Evolutionary conservation across 2,329 filamentous ascomycete genomes (phyloP).

Genomic region (Tolypocladium album): DNA sequence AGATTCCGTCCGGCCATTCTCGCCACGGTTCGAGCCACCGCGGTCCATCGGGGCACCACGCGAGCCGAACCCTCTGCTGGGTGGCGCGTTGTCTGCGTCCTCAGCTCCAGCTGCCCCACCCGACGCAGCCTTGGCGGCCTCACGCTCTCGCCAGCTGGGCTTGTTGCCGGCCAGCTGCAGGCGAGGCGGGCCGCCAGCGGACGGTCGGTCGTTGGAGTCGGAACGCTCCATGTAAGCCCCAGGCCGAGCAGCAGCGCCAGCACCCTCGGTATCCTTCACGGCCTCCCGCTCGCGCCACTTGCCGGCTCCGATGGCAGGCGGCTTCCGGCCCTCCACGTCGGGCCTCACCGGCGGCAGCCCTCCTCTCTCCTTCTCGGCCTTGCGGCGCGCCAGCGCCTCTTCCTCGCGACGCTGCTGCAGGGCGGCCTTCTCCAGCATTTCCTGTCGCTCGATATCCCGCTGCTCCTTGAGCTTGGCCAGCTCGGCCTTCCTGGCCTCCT

Average conservation of each 20-base stretch:
- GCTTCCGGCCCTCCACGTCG: conserved; percentile 19
- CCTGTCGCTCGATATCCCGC: conserved; percentile 57
- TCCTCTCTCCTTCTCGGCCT: conserved; percentile 49
- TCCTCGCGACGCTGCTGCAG: conserved; percentile 76
- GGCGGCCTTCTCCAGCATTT: conserved; percentile 52
- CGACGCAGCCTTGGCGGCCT: conserved; percentile 37
- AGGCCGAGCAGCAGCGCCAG: conserved; percentile 10
- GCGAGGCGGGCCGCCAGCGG: conserved; percentile 42
- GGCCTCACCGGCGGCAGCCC: conserved; percentile 7
- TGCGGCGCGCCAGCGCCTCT: conserved; percentile 70
- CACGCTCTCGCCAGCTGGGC: conserved; percentile 64
- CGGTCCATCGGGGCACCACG: conserved; percentile 32
- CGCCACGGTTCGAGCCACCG: conserved; percentile 29
- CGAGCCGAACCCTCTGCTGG: conserved; percentile 24
- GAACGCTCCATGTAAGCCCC: conserved; percentile 28
- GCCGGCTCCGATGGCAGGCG: conserved; percentile 22
- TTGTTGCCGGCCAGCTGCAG: conserved; percentile 51
- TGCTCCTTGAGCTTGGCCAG: conserved; percentile 57
- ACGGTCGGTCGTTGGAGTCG: conserved; percentile 34
- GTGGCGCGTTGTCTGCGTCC: conserved; percentile 29
- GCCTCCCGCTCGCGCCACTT: conserved; percentile 33
- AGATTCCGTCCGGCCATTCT: conserved; percentile 28
- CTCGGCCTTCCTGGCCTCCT: conserved; percentile 68
- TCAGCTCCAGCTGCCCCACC: conserved; percentile 20
- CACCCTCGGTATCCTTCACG: conserved; percentile 17